phyloP scores from a whole-genome alignment of 2,329 filamentous ascomycete species.

The Phyllosticta citribraziliensis region DNA sequence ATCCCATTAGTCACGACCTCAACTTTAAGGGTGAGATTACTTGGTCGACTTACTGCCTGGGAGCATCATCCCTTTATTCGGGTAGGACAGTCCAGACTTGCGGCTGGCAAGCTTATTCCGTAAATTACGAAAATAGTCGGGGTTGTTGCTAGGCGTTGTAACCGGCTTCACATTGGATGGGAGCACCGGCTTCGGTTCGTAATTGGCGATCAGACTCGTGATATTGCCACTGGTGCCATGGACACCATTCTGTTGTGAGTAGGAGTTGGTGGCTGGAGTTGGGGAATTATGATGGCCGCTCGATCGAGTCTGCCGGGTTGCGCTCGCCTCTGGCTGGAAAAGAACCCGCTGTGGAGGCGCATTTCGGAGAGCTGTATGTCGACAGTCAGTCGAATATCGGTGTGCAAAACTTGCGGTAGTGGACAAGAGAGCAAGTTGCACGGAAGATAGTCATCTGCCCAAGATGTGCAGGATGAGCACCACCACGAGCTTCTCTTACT shows the following conservation, averaged over 20 bases:
- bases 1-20: conserved; percentile 4
- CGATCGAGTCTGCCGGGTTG: conserved; percentile 55
- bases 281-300: conserved; percentile 30
- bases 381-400: not conserved
- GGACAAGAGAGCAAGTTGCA: not conserved
- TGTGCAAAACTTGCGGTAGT: not conserved
- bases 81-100: conserved; percentile 11
- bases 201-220: conserved; percentile 43
- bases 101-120: conserved; percentile 37
- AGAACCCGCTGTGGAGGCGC: conserved; percentile 77
- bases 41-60: conserved; percentile 48
- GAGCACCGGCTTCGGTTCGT: conserved; percentile 56
- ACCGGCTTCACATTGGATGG: conserved; percentile 62
- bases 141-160: conserved; percentile 64
- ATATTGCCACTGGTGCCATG: conserved; percentile 22
- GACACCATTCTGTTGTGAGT: conserved; percentile 25
- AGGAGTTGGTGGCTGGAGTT: conserved; percentile 24
- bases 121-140: conserved; percentile 54
- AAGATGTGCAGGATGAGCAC: not conserved
- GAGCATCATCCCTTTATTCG: conserved; percentile 45
- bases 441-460: not conserved
- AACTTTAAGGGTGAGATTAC: not conserved
- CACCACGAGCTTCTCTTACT: conserved; percentile 4
- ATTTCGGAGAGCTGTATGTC: conserved; percentile 54
- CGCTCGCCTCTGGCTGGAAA: conserved; percentile 69